phyloP scores from a whole-genome alignment of 495 filamentous ascomycete species.

The Sabuloglossum arenarium region DNA sequence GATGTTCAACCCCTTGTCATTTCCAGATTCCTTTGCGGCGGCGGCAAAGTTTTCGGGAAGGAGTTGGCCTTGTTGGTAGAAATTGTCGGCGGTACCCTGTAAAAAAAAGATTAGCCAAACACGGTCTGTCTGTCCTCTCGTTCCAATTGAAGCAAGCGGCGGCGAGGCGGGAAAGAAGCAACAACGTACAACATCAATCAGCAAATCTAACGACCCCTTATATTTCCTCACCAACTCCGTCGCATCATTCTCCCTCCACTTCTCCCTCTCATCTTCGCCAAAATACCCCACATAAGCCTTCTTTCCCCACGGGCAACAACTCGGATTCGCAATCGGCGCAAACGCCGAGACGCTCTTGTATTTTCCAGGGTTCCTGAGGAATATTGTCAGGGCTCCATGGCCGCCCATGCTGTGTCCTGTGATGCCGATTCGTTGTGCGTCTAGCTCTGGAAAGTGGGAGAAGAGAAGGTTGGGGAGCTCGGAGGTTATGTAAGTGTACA shows the following conservation, averaged over 20 bases:
- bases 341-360: conserved; percentile 80
- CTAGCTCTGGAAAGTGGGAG: conserved; percentile 39
- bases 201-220: conserved; percentile 44
- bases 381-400: conserved; percentile 82
- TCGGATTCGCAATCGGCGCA: conserved; percentile 80
- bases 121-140: no score
- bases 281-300: conserved; percentile 84
- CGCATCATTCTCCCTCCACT: conserved; percentile 82
- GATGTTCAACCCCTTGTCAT: conserved; percentile 41
- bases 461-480: conserved; percentile 70
- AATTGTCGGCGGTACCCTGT: conserved; percentile 77
- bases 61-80: conserved; percentile 83
- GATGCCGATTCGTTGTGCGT: conserved; percentile 47
- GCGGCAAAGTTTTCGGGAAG: conserved; percentile 81
- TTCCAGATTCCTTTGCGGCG: conserved; percentile 51
- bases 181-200: conserved; percentile 58
- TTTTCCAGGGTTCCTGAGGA: conserved; percentile 70
- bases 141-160: no score
- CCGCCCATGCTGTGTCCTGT: conserved; percentile 94
- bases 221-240: conserved; percentile 67
- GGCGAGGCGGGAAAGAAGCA: no score
- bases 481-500: conserved; percentile 74
- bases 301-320: conserved; percentile 74
- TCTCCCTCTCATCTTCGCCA: conserved; percentile 43
- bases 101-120: neutral